Evolutionary conservation across 2,329 filamentous ascomycete genomes (phyloP).

Genomic region (Xylariaceae sp.): DNA sequence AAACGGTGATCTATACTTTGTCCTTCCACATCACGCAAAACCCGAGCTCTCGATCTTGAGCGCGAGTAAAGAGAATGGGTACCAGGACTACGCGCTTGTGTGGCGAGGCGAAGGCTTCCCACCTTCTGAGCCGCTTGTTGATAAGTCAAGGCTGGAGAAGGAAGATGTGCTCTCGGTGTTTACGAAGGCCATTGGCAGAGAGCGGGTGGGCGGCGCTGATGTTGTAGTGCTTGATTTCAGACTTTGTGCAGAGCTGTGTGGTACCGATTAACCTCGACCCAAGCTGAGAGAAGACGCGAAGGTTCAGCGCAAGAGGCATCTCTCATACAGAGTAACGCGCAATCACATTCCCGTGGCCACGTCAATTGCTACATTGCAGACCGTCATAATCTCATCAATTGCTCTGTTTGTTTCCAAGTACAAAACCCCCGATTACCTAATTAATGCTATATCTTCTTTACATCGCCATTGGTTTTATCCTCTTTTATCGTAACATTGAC

Average conservation of each 20-base stretch:
- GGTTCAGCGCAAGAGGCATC: too few relatives aligned
- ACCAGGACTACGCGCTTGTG: slow-evolving; percentile 34
- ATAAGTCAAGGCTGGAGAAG: slow-evolving; percentile 34
- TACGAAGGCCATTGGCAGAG: slow-evolving; percentile 21
- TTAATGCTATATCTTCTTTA: slow-evolving; percentile 16
- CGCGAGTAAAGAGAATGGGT: slow-evolving; percentile 28
- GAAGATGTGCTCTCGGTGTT: slow-evolving; percentile 38
- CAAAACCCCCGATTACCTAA: not conserved
- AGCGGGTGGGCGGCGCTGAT: slow-evolving; percentile 17
- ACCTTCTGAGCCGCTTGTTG: slow-evolving; percentile 40
- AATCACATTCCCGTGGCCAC: slow-evolving; percentile 10
- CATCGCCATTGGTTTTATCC: slow-evolving; percentile 13
- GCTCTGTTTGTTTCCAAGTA: not conserved
- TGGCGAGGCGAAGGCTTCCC: slow-evolving; percentile 36
- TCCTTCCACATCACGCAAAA: slow-evolving; percentile 35
- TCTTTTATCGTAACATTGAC: not conserved
- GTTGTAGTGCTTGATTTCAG: slow-evolving; percentile 39
- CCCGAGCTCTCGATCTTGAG: slow-evolving; percentile 33
- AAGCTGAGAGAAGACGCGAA: too few relatives aligned
- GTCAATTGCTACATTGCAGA: slow-evolving; percentile 7
- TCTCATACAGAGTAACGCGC: not conserved
- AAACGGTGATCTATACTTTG: slow-evolving; percentile 35
- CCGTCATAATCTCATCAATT: not conserved
- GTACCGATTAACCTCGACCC: not conserved
- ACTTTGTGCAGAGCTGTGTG: slow-evolving; percentile 15